Evolutionary conservation across 148 eudicot species (phyloP).

Genomic region (Heliosperma pusillum): DNA sequence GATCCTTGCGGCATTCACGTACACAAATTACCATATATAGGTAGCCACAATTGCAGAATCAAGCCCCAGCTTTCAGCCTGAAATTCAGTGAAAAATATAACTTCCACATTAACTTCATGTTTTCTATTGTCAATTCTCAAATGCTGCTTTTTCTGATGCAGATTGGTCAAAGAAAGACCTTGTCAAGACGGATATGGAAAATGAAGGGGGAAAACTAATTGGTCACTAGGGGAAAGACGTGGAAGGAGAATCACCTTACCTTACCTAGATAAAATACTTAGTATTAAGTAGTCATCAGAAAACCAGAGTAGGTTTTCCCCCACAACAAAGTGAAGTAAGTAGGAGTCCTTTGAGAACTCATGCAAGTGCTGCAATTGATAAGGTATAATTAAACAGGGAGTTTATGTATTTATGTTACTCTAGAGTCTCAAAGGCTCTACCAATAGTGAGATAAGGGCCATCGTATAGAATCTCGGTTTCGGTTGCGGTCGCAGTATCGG

Average conservation of each 20-base stretch:
- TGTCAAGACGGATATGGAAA: not conserved
- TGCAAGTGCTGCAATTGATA: conserved; percentile 3
- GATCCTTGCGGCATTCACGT: not conserved
- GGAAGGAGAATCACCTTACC: not conserved
- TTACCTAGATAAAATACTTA: not conserved
- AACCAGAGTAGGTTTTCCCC: not conserved
- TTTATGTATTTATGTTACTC: not conserved
- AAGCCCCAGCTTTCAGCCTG: not conserved
- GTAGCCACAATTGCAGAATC: not conserved
- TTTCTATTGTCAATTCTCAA: not conserved
- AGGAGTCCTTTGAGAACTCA: not conserved
- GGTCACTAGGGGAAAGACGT: not conserved
- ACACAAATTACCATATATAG: not conserved
- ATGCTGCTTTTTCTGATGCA: not conserved
- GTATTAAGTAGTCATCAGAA: not conserved
- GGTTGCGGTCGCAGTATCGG: not conserved
- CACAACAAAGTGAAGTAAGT: not conserved
- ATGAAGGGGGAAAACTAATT: not conserved
- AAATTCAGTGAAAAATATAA: not conserved
- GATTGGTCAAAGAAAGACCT: not conserved
- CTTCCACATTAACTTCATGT: not conserved
- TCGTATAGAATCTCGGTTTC: not conserved
- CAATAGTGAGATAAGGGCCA: not conserved
- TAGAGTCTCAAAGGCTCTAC: not conserved
- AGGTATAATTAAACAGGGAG: not conserved